These are phyloP conservation scores for Eucalyptus cladocalyx DNA, from an alignment of 345 rosid genomes.

Conservation along the genomic window DNA sequence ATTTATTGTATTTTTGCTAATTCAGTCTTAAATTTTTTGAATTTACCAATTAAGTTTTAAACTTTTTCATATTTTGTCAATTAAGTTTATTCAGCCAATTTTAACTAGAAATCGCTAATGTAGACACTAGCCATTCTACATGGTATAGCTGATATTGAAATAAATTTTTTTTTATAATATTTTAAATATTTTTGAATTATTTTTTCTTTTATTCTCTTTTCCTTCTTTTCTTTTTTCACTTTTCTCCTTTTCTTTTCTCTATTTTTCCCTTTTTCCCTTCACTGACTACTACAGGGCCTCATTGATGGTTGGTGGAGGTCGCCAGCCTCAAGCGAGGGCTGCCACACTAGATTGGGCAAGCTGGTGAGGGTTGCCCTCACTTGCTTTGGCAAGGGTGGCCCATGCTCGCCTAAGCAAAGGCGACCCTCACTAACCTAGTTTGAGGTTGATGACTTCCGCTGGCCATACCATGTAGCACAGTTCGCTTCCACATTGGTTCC, in stretches of 20 bases:
- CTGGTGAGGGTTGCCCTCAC: neutral
- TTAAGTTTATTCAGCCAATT: fast-evolving
- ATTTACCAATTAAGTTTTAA: neutral
- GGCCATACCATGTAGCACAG: fast-evolving
- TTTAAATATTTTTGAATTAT: too few species aligned
- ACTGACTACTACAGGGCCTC: fast-evolving
- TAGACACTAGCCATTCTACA: fast-evolving
- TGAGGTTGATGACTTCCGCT: fast-evolving
- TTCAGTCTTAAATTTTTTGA: fast-evolving
- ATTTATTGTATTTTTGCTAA: fast-evolving
- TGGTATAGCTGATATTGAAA: too few species aligned
- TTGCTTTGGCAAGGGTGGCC: neutral
- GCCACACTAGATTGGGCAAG: fast-evolving
- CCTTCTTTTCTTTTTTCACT: fast-evolving
- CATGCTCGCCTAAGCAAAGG: neutral
- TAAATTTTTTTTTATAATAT: too few species aligned
- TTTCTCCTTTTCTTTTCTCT: neutral
- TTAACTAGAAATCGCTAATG: fast-evolving
- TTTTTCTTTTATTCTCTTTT: fast-evolving
- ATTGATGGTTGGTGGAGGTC: neutral
- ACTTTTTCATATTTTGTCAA: neutral
- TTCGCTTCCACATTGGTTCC: neutral
- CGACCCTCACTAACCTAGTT: neutral
- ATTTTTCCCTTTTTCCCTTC: neutral
- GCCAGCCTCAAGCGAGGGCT: neutral